Evolutionary conservation across 1,139 yeast genomes (phyloP).

Genomic region (Nadsonia commutata): DNA sequence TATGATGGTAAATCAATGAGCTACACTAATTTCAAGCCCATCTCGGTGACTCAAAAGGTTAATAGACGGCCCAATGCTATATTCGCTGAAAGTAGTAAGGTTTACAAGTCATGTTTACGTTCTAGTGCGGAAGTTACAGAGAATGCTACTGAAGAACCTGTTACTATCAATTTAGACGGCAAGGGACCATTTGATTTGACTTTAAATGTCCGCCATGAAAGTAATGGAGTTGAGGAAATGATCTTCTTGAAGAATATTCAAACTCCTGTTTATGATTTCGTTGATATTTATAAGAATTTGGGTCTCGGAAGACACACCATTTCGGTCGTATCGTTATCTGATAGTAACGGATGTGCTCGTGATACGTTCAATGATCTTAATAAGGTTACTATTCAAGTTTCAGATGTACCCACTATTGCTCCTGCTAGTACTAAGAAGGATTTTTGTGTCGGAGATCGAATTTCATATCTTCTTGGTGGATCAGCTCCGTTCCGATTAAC

Average conservation of each 20-base stretch:
- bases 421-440: conserved; percentile 28
- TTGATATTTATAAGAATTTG: conserved; percentile 29
- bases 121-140: conserved; percentile 12
- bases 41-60: conserved; percentile 45
- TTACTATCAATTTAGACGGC: conserved; percentile 45
- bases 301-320: conserved; percentile 44
- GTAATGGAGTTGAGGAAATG: conserved; percentile 33
- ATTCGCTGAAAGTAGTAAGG: conserved; percentile 34
- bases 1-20: conserved; percentile 31
- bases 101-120: conserved; percentile 38
- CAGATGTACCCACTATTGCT: conserved; percentile 61
- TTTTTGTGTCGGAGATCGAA: conserved; percentile 87
- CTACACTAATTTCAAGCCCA: conserved; percentile 20
- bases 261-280: conserved; percentile 22
- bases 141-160: conserved; percentile 29
- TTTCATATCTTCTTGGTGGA: conserved; percentile 64
- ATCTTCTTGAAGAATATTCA: conserved; percentile 24
- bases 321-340: conserved; percentile 41
- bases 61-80: conserved; percentile 43
- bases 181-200: conserved; percentile 47
- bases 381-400: conserved; percentile 37
- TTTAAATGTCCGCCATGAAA: conserved; percentile 39
- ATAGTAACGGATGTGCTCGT: conserved; percentile 55
- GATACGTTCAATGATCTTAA: conserved; percentile 22
- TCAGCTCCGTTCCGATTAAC: conserved; percentile 62